Evolutionary conservation across 305 asterid species (phyloP).

Genomic region (Solanum hybrid): DNA sequence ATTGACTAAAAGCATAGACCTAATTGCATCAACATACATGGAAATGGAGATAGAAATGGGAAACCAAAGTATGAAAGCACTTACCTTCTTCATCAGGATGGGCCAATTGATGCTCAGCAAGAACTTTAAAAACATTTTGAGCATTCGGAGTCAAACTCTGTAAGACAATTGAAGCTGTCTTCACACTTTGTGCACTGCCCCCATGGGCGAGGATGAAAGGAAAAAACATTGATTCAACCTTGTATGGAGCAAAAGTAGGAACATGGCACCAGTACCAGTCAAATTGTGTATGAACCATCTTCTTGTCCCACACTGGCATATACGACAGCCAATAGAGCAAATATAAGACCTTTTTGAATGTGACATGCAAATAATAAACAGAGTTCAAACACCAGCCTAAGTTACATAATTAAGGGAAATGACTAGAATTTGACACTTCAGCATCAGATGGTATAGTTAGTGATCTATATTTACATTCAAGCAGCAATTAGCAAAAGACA

Average conservation of each 20-base stretch:
- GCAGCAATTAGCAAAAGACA: neutral
- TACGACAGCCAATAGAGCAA: neutral
- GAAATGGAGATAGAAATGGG: constrained; percentile 1
- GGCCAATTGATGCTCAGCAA: constrained; percentile 71
- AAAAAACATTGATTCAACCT: constrained; percentile 63
- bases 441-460: neutral
- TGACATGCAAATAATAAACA: neutral
- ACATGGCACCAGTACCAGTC: constrained; percentile 95
- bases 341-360: neutral
- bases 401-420: neutral
- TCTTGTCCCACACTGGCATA: constrained; percentile 83
- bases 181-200: constrained; percentile 65
- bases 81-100: constrained; percentile 85
- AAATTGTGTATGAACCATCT: constrained; percentile 93
- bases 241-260: constrained; percentile 87
- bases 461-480: neutral
- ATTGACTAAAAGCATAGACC: neutral
- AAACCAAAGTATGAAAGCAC: constrained; percentile 8
- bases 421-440: neutral
- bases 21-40: neutral
- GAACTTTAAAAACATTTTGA: constrained; percentile 70
- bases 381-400: neutral
- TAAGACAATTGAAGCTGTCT: constrained; percentile 79
- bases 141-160: constrained; percentile 95
- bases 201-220: constrained; percentile 72